Percentiles rank a stretch among this genome's conserved stretches.
These are phyloP conservation scores for Puccinia novopanici DNA, from an alignment of 1,284 basidiomycete species.

Conservation along the genomic window DNA sequence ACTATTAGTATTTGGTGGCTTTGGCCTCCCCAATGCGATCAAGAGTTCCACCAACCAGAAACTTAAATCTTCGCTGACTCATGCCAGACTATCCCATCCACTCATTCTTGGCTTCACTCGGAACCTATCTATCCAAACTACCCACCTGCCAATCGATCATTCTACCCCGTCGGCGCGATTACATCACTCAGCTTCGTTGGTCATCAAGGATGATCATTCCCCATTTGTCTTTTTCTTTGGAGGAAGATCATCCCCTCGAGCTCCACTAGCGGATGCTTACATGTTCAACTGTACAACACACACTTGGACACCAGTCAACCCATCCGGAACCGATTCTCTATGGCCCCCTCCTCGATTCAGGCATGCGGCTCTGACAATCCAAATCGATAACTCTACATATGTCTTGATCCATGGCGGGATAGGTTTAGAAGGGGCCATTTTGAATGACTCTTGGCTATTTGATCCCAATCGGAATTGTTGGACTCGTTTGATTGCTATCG, in stretches of 20 bases:
- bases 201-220: constrained; percentile 9
- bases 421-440: constrained; percentile 19
- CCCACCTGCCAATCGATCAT: constrained; percentile 21
- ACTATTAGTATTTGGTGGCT: constrained; percentile 42
- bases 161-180: constrained; percentile 42
- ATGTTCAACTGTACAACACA: neutral
- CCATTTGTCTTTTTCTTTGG: constrained; percentile 39
- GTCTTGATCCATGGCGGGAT: constrained; percentile 50
- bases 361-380: constrained; percentile 31
- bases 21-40: constrained; percentile 23
- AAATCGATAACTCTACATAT: constrained; percentile 9
- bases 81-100: constrained; percentile 47
- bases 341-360: constrained; percentile 45
- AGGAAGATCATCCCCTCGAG: constrained; percentile 30
- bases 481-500: constrained; percentile 19
- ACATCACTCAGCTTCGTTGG: constrained; percentile 21
- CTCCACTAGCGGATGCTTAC: constrained; percentile 36
- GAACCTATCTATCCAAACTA: neutral
- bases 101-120: neutral
- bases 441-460: constrained; percentile 44
- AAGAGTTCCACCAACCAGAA: neutral
- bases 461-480: constrained; percentile 26
- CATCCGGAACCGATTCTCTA: neutral
- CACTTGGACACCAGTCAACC: constrained; percentile 28
- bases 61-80: neutral